Evolutionary conservation across 768 basidiomycete species (phyloP).

Genomic region (Zangia roseola): DNA sequence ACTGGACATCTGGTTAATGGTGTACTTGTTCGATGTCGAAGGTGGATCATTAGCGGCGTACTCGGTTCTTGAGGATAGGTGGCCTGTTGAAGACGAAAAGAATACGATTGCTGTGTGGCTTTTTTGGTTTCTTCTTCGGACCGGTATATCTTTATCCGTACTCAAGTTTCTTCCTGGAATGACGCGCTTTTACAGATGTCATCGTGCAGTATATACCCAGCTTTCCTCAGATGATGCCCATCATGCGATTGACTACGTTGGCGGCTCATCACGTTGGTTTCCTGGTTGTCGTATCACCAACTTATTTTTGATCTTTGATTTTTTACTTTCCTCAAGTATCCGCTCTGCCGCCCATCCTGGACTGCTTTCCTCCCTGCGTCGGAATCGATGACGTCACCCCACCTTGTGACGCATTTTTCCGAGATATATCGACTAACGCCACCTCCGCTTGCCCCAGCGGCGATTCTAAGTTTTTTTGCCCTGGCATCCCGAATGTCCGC

Average conservation of each 20-base stretch:
- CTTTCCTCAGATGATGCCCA: conserved; percentile 45
- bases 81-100: conserved; percentile 55
- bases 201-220: conserved; percentile 39
- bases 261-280: conserved; percentile 60
- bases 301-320: no score
- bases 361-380: conserved; percentile 46
- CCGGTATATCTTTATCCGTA: conserved; percentile 43
- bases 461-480: conserved; percentile 68
- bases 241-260: conserved; percentile 61
- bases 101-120: conserved; percentile 74
- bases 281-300: conserved; percentile 11
- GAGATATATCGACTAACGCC: conserved; percentile 47
- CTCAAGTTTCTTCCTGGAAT: neutral
- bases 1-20: conserved; percentile 61
- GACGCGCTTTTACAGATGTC: conserved; percentile 40
- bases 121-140: conserved; percentile 68
- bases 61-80: conserved; percentile 43
- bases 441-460: conserved; percentile 65
- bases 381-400: conserved; percentile 17
- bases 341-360: conserved; percentile 58
- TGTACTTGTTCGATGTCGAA: conserved; percentile 61
- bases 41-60: conserved; percentile 54
- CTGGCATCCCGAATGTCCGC: conserved; percentile 36
- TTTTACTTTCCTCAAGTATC: conserved; percentile 48
- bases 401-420: conserved; percentile 42